A percentile compares a stretch with the other conserved stretches of the same genome.
These are phyloP conservation scores for Castanea sativa DNA, from an alignment of 306 rosid species.

Conservation along the genomic window DNA sequence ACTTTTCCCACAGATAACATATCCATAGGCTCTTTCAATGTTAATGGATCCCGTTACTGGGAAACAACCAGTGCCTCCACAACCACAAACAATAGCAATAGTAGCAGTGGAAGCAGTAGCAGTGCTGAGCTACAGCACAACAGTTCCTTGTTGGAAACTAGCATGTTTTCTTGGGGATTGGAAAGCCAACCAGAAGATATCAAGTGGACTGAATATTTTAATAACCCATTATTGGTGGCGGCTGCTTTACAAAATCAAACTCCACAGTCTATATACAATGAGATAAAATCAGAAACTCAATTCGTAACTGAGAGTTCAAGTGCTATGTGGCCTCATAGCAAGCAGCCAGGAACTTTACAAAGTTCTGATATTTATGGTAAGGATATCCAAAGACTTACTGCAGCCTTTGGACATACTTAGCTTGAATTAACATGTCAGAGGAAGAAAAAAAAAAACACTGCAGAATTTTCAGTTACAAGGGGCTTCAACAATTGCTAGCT, in stretches of 20 bases:
- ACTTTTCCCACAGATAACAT: constrained; percentile 33
- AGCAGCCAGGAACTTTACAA: constrained; percentile 35
- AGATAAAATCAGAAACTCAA: constrained; percentile 35
- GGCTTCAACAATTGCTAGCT: constrained; percentile 8
- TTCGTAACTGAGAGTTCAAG: constrained; percentile 35
- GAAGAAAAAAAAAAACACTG: constrained; percentile 2
- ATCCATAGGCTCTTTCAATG: constrained; percentile 25
- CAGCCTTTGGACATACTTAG: constrained; percentile 51
- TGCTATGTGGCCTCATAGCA: constrained; percentile 34
- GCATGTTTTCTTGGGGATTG: constrained; percentile 39
- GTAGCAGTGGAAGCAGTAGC: constrained; percentile 29
- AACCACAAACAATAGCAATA: constrained; percentile 33
- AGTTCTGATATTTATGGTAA: constrained; percentile 27
- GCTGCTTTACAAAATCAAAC: constrained; percentile 31
- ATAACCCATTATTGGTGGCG: constrained; percentile 44
- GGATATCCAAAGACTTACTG: constrained; percentile 40
- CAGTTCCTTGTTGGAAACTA: constrained; percentile 27
- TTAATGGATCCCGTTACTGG: constrained; percentile 46
- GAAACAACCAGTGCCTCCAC: constrained; percentile 21
- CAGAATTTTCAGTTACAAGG: constrained; percentile 4
- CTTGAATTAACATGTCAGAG: constrained; percentile 15
- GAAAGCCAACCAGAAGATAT: constrained; percentile 42
- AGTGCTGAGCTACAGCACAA: constrained; percentile 27
- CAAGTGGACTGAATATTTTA: constrained; percentile 52
- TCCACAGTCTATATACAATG: constrained; percentile 32